Conservation (phyloP, 306 rosid species). For the Ceratonia siliqua region DNA sequence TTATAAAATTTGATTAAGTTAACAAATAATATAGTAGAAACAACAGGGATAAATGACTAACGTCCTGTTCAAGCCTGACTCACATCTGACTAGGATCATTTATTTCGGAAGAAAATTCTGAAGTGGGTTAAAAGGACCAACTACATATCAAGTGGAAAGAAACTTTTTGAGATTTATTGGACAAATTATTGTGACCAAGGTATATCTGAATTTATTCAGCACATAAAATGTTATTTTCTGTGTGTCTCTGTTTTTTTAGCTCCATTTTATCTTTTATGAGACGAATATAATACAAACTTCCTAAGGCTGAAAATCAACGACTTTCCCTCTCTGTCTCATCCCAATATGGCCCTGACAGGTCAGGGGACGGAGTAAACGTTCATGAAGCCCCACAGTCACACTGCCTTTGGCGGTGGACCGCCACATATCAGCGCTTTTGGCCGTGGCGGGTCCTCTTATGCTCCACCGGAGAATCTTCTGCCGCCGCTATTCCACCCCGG, state of each 20-base stretch:
- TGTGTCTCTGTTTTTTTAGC: background rate
- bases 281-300: background rate
- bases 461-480: slow-evolving; percentile 5
- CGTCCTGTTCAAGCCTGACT: slow-evolving; percentile 12
- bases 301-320: slow-evolving; percentile 28
- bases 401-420: slow-evolving; percentile 41
- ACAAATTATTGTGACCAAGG: background rate
- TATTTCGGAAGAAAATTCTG: slow-evolving; percentile 17
- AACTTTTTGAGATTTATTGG: background rate
- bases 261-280: background rate
- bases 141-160: background rate
- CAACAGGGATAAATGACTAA: too few species aligned
- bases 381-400: slow-evolving; percentile 52
- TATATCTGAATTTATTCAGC: background rate
- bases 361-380: slow-evolving; percentile 6
- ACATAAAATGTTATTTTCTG: background rate
- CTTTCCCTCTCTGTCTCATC: background rate
- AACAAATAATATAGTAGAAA: too few species aligned
- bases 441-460: slow-evolving; percentile 34
- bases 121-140: background rate
- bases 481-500: slow-evolving; percentile 25
- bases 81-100: slow-evolving; percentile 36
- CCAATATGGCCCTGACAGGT: slow-evolving; percentile 4
- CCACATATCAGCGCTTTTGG: slow-evolving; percentile 36
- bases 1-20: too few species aligned